Base-by-base conservation (phyloP, 768 basidiomycete species). In the Boletellus sp. region DNA sequence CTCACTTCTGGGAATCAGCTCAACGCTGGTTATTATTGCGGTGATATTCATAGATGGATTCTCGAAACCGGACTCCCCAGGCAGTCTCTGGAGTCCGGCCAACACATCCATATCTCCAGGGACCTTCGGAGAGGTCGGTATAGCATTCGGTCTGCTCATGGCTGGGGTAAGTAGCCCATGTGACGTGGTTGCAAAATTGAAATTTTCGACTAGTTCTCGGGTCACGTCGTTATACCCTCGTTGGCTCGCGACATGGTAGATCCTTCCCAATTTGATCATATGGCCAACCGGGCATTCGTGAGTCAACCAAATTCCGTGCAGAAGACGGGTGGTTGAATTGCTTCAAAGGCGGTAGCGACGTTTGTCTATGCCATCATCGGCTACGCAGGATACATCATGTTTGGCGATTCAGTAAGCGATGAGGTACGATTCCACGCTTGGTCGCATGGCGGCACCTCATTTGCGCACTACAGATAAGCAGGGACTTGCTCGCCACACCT, bases 181-280 rank as follows among this genome's bases (percentile, higher is more conserved):
- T 31, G 10, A 16, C n/a, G 31, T 45, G 12, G 19, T 10, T 20
- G 17, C 5, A 16, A 31, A 16, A 1, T 28, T 51, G 8, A 42
- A 43, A 28, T 22, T 41, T 31, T 17, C 39, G 38, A 22, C 23
- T 10, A 92, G 83, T 94, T 95, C 60, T 83, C 91, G 3, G 94
- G 94, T 2, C 95, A 98, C 63, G 86, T 91, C 13, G 87, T 94
- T 24, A 87, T 98, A 42, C 94, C 94, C 17, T 90, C 87, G 19
- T 68, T 98, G 15, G 92, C 88, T 4, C 78, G 84, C 59, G 94
- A 98, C 67, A 96, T 97, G 94, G 64, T 68, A 19, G 81, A 93
- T 56, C 94, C 94, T 7, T 74, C 76, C 23, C 76, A 84, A 55
- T 97, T 94, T 65, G 79, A 87, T 65, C 69, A 66, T 45, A 91